Evolutionary conservation across 2,329 filamentous ascomycete genomes (phyloP), one percentile per base, ranked within the genome.

Genomic region (Exophiala viscosa): DNA sequence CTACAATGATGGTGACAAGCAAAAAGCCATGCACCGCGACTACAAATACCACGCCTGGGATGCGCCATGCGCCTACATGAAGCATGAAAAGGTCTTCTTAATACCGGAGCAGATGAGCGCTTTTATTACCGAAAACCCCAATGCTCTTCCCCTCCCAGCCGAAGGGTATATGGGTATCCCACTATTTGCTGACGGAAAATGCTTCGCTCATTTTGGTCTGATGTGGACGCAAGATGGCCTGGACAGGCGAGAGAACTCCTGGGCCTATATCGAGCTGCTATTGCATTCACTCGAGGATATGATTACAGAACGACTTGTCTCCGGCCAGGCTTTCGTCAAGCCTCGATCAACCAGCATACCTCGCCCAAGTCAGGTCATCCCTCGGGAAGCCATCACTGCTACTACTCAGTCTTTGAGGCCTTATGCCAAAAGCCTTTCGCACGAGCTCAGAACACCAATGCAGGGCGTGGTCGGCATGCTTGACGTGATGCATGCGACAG

Each of bases 401-500:
- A 64, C 77, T 5, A 76, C 81, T 2, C 84, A 87, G 56, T 85
- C 83, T 2, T 71, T 88, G 14, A 85, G 86, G 63, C 84, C 85
- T 0, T 88, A 86, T 64, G 85, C 85, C n/a, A 78, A 84, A 57
- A 87, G 82, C 63, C 69, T 88, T 31, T 88, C 85, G 0, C 85
- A 88, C 60, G 85, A 88, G 64, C 67, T 88, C 42, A 75, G 85
- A 56, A 88, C 85, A 3, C 85, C 85, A 1, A 87, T 88, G 84
- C 85, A 88, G 67, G 85, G 85, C 38, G 83, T 88, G 5, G 84
- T 88, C 11, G 85, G 85, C 5, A 88, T 88, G 85, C 70, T 88
- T 39, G 85, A 88, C 69, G 83, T 88, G 55, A 88, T 88, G 83
- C 83, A 87, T 68, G 82, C 84, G 2, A 87, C 83, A 2, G 82